Percentiles rank a stretch among this genome's conserved stretches.
These are phyloP conservation scores for Phytophthora sp. DNA, from an alignment of 352 stramenopile species.

Conservation along the genomic window DNA sequence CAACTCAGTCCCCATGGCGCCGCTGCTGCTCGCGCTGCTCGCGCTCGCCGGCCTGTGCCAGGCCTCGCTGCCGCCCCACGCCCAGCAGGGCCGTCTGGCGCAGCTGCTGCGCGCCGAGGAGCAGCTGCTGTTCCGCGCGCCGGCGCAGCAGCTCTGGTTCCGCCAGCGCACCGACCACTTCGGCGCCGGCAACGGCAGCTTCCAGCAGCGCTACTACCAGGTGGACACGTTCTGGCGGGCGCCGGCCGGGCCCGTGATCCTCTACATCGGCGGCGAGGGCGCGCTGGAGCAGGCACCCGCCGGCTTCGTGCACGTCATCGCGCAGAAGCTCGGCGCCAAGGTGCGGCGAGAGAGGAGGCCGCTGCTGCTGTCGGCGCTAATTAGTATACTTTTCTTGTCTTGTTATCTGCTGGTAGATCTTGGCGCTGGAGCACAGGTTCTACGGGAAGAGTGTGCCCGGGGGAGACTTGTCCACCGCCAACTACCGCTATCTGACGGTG, in stretches of 20 bases:
- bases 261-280: slow-evolving; percentile 88
- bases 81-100: slow-evolving; percentile 59
- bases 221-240: slow-evolving; percentile 62
- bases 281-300: slow-evolving; percentile 59
- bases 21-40: slow-evolving; percentile 9
- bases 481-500: slow-evolving; percentile 83
- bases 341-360: slow-evolving; percentile 15
- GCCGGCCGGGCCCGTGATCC: slow-evolving; percentile 70
- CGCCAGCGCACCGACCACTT: slow-evolving; percentile 77
- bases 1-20: slow-evolving; percentile 28
- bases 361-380: neutral
- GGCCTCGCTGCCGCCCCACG: slow-evolving; percentile 43
- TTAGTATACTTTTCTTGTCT: slow-evolving; percentile 4
- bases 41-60: slow-evolving; percentile 14
- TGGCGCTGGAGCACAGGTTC: slow-evolving; percentile 89
- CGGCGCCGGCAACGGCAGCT: slow-evolving; percentile 41
- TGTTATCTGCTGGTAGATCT: slow-evolving; percentile 39
- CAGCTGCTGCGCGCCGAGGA: slow-evolving; percentile 57
- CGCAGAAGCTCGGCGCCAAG: slow-evolving; percentile 80
- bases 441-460: slow-evolving; percentile 89
- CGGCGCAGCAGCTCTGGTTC: slow-evolving; percentile 65
- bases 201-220: slow-evolving; percentile 83
- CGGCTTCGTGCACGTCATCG: slow-evolving; percentile 77
- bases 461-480: slow-evolving; percentile 67
- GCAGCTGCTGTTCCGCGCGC: slow-evolving; percentile 45